Evolutionary conservation across 768 basidiomycete genomes (phyloP), one percentile per base, ranked within the genome.

Genomic region (Termitomyces sp.): DNA sequence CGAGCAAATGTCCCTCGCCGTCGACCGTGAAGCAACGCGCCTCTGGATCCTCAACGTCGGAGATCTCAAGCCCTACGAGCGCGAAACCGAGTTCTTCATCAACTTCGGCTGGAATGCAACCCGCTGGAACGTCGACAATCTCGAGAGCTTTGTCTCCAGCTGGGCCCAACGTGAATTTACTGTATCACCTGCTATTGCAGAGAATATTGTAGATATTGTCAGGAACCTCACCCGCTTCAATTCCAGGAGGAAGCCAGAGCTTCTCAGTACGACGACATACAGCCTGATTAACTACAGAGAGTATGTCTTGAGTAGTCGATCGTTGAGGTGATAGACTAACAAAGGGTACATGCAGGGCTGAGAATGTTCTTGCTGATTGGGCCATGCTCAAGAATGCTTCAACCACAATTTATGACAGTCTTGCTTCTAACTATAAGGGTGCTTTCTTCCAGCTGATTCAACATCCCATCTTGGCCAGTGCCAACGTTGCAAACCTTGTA

Each of bases 21-120:
- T 82, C 12, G 79, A 81, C 17, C 80, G 83, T 27, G 73, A 83
- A 27, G 85, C 85, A 8, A 79, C 74, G 12, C 75, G 75, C 16
- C 71, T 90, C 45, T 89, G 86, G 86, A 79, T 90, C 43, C 68
- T 90, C 54, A 90, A 89, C 66, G 87, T 90, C 54, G 89, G 89
- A 16, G 87, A 89, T 62, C 70, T 90, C 51, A 89, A 89, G 66
- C 87, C 86, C 2, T 85, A 85, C 59, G 89, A 90, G 62, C 81
- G 86, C 51, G 81, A 85, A 51, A 84, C 76, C 31, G 86, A 89
- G 61, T 87, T 85, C 68, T 89, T 86, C 77, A 70, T 90, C 62
- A 75, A 71, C 16, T 80, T 80, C 43, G 87, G 80, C 3, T 89
- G 82, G 77, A 79, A 90, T 61, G 68, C 81, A 0, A 73, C 82